phyloP scores from a whole-genome alignment of 352 stramenopile species.

The Blastocystis sp. region DNA sequence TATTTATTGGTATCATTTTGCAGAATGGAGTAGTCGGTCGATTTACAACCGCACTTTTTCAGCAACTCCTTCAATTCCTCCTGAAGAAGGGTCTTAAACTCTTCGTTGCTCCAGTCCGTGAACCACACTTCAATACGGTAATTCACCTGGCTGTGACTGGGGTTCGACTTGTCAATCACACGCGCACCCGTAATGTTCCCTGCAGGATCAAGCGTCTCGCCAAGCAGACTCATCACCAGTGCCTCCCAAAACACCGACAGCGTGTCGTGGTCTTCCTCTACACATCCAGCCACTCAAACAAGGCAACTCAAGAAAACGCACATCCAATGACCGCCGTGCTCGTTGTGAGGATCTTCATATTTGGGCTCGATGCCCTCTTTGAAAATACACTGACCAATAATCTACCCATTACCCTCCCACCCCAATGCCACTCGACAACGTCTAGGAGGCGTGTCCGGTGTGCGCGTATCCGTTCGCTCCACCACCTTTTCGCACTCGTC shows the following conservation, averaged over 20 bases:
- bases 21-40: background rate
- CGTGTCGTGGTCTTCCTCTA: slow-evolving; percentile 66
- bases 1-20: slow-evolving; percentile 16
- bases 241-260: slow-evolving; percentile 75
- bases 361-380: slow-evolving; percentile 75
- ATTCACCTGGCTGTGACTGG: slow-evolving; percentile 28
- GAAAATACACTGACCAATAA: slow-evolving; percentile 64
- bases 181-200: slow-evolving; percentile 75
- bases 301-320: slow-evolving; percentile 7
- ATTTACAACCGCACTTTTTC: background rate
- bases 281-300: background rate
- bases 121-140: slow-evolving; percentile 55
- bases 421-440: background rate
- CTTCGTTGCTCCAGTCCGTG: slow-evolving; percentile 32
- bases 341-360: slow-evolving; percentile 78
- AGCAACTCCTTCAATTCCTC: background rate
- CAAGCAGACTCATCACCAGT: slow-evolving; percentile 74
- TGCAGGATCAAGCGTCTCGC: slow-evolving; percentile 70
- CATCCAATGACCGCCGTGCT: slow-evolving; percentile 68
- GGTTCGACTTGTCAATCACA: slow-evolving; percentile 70
- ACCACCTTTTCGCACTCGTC: slow-evolving; percentile 34
- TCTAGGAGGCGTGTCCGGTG: background rate
- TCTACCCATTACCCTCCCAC: slow-evolving; percentile 9
- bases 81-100: slow-evolving; percentile 11
- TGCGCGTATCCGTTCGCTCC: background rate